Evolutionary conservation across 108 stramenopile genomes (phyloP), one percentile per base, ranked within the genome.

Genomic region (Nitzschia sp.): DNA sequence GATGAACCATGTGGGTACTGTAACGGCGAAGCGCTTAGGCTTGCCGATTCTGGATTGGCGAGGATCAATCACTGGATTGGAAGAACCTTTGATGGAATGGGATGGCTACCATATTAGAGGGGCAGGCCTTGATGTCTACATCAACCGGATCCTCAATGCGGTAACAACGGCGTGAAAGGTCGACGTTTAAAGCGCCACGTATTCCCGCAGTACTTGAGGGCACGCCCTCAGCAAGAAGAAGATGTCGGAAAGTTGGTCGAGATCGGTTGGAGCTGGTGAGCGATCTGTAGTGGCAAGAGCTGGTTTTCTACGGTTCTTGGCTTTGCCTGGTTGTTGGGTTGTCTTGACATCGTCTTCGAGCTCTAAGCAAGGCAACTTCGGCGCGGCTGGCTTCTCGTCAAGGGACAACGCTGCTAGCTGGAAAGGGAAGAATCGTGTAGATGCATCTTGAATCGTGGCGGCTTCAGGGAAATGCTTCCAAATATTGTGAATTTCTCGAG

Each of bases 401-500:
- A 13, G 13, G 6, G 13, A 42, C 8, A 51, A 19, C 4, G 60
- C 60, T n/a, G 33, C 35, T 2, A 61, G 60, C 36, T 61, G 60
- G 23, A 61, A 61, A 2, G 60, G 35, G 42, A 61, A 61, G 2
- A 61, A 36, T 13, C 21, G 35, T 15, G 29, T 30, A 2, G 5
- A 28, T 19, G 31, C 19, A 38, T 61, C 60, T 24, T 34, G 21
- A 13, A 61, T 61, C 6, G 60, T 24, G 15, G 60, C 33, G 3
- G 60, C 60, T 18, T 61, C 60, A 9, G 60, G 36, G 42, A 38
- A 61, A n/a, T 38, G 36, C 9, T 38, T 35, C 60, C 60, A 61
- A 11, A 61, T 8, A 24, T 17, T 24, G n/a, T 38, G 23, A n/a
- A 61, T 61, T 24, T 38, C 32, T 9, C 6, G 9, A 3, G 32